Conservation (phyloP, 2,329 filamentous ascomycete species). For the Botrytis paeoniae region DNA sequence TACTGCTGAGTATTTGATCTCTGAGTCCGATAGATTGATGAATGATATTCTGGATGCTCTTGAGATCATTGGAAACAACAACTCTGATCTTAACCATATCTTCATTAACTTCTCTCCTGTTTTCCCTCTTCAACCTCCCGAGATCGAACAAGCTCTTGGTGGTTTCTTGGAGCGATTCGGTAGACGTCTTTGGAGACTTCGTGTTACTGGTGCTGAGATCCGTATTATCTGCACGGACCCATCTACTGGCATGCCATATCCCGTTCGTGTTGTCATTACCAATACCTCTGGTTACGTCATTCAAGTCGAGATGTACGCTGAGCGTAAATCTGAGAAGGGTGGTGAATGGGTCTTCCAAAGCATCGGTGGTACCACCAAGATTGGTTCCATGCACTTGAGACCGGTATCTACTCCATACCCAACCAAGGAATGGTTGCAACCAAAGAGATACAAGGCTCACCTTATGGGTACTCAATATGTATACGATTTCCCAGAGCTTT, state of each 20-base stretch:
- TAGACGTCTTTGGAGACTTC: slow-evolving; percentile 89
- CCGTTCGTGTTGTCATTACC: slow-evolving; percentile 91
- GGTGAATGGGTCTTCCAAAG: slow-evolving; percentile 96
- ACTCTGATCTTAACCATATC: slow-evolving; percentile 98
- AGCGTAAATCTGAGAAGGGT: slow-evolving; percentile 96
- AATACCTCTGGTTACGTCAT: slow-evolving; percentile 99
- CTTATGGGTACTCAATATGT: slow-evolving; percentile 99
- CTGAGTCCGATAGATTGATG: slow-evolving; percentile 92
- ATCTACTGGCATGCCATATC: slow-evolving; percentile 77
- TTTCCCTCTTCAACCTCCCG: slow-evolving; percentile 83
- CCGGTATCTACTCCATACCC: slow-evolving; percentile 90
- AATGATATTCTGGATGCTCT: slow-evolving; percentile 96
- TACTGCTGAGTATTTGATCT: slow-evolving; percentile 97
- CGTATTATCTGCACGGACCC: slow-evolving; percentile 97
- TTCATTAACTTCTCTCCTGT: slow-evolving; percentile 99
- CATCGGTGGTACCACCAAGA: slow-evolving; percentile 91
- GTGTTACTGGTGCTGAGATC: slow-evolving; percentile 95
- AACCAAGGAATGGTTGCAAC: slow-evolving; percentile 97
- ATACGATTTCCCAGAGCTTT: slow-evolving; percentile 99
- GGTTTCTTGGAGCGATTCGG: slow-evolving; percentile 97
- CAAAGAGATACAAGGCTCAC: slow-evolving; percentile 98
- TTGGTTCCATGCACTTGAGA: slow-evolving; percentile 91
- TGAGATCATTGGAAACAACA: slow-evolving; percentile 98
- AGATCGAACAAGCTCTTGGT: slow-evolving; percentile 89
- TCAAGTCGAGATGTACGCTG: slow-evolving; percentile 94